A percentile compares a stretch with the other conserved stretches of the same genome.
These are phyloP conservation scores for Neurospora crassa DNA, from an alignment of 2,329 filamentous ascomycete species.

Conservation along the genomic window DNA sequence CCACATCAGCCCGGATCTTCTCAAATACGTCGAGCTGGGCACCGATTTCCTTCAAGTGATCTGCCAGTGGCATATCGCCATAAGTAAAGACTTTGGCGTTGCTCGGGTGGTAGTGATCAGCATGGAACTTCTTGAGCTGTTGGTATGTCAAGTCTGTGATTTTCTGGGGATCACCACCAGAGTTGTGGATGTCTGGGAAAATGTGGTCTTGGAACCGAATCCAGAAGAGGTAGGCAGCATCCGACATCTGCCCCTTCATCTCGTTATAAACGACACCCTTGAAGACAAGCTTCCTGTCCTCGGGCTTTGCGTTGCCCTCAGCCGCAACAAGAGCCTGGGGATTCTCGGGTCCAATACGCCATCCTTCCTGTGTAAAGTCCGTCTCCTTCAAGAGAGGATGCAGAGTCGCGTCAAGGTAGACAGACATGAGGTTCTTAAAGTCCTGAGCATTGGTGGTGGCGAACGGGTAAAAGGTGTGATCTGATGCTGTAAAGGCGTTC, in stretches of 20 bases:
- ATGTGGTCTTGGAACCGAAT: slow-evolving; percentile 92
- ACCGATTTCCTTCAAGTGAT: slow-evolving; percentile 73
- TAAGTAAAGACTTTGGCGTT: slow-evolving; percentile 96
- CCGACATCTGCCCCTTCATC: slow-evolving; percentile 99
- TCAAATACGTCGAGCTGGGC: slow-evolving; percentile 65
- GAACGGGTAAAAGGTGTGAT: slow-evolving; percentile 97
- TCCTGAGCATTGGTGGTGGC: slow-evolving; percentile 94
- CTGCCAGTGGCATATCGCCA: slow-evolving; percentile 76
- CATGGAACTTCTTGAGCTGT: slow-evolving; percentile 80
- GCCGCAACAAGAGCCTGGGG: slow-evolving; percentile 46
- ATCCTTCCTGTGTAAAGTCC: slow-evolving; percentile 94
- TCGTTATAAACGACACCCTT: slow-evolving; percentile 99
- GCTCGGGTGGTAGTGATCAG: slow-evolving; percentile 91
- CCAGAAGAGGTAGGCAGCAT: slow-evolving; percentile 92
- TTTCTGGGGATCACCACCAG: slow-evolving; percentile 88
- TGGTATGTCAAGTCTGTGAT: slow-evolving; percentile 93
- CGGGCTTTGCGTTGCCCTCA: slow-evolving; percentile 33
- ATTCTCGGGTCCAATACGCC: slow-evolving; percentile 91
- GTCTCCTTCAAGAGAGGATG: slow-evolving; percentile 81
- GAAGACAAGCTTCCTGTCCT: slow-evolving; percentile 70
- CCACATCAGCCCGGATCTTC: slow-evolving; percentile 56
- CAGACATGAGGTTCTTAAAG: slow-evolving; percentile 90
- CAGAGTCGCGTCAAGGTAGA: slow-evolving; percentile 91
- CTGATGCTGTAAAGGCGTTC: slow-evolving; percentile 95
- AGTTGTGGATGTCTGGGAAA: slow-evolving; percentile 91